A percentile compares a stretch with the other conserved stretches of the same genome.
Evolutionary conservation across 768 basidiomycete genomes (phyloP).

Genomic region (Lenzites betulinus): DNA sequence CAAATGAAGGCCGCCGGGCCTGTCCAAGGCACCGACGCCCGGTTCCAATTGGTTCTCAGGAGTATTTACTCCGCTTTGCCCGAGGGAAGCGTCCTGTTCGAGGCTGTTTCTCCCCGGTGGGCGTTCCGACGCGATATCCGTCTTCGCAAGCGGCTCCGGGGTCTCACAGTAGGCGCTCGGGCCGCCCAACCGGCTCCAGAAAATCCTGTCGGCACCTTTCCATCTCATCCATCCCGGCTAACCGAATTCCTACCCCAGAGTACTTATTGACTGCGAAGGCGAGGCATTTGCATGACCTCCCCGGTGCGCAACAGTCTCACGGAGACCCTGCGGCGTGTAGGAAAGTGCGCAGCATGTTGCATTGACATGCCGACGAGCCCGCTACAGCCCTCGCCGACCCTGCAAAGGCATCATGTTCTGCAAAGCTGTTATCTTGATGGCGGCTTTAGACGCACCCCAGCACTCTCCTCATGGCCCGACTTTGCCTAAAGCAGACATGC

Average conservation of each 20-base stretch:
- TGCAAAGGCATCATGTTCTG: conserved; percentile 13
- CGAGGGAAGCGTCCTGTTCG: too few relatives aligned
- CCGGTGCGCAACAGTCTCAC: background rate
- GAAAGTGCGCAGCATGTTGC: background rate
- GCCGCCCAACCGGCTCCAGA: conserved; percentile 9
- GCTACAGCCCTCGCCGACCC: background rate
- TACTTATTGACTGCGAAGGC: too few relatives aligned
- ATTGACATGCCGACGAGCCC: conserved; percentile 5
- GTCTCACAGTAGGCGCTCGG: background rate
- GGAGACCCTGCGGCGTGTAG: background rate
- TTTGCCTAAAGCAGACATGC: conserved; percentile 1
- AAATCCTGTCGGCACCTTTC: conserved; percentile 17
- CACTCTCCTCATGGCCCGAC: conserved; percentile 9
- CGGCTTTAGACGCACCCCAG: conserved; percentile 13
- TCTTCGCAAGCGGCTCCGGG: background rate
- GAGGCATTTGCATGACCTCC: background rate
- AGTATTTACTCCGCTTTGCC: too few relatives aligned
- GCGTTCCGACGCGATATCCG: background rate
- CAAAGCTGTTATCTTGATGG: conserved; percentile 17
- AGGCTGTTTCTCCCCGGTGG: background rate
- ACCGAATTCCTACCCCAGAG: too few relatives aligned
- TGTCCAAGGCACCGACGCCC: too few relatives aligned
- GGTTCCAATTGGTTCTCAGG: too few relatives aligned
- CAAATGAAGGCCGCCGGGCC: conserved; percentile 10
- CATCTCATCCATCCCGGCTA: background rate